These are phyloP conservation scores for Wickerhamiella sergipiensis DNA, from an alignment of 805 yeast genomes.

Conservation along the genomic window DNA sequence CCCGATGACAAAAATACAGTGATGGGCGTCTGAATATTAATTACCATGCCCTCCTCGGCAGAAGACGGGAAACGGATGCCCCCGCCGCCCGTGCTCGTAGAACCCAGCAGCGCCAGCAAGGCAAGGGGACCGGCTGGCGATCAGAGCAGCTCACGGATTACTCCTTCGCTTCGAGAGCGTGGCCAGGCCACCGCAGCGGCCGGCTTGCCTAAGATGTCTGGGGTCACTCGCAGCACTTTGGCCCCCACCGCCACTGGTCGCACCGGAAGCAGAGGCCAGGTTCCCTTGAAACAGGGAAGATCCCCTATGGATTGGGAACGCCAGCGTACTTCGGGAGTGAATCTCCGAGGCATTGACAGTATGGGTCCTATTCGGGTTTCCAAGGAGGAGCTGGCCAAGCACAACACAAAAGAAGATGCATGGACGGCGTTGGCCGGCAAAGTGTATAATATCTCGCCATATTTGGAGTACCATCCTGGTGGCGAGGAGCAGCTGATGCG, in stretches of 20 bases:
- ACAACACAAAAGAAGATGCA: slow-evolving; percentile 49
- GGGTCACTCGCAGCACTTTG: neutral
- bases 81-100: neutral
- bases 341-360: slow-evolving; percentile 26
- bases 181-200: neutral
- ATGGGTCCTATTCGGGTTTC: slow-evolving; percentile 25
- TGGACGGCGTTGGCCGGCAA: slow-evolving; percentile 76
- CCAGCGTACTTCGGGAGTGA: slow-evolving; percentile 33
- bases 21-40: neutral
- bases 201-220: neutral
- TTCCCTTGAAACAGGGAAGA: slow-evolving; percentile 58
- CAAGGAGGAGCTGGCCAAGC: slow-evolving; percentile 44
- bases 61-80: neutral
- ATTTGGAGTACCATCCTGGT: slow-evolving; percentile 84
- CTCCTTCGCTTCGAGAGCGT: neutral
- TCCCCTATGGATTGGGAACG: slow-evolving; percentile 83
- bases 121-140: neutral
- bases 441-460: slow-evolving; percentile 78
- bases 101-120: neutral
- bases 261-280: slow-evolving; percentile 25
- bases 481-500: slow-evolving; percentile 67
- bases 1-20: neutral
- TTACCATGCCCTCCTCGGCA: neutral
- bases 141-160: neutral
- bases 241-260: neutral